Percentiles rank a stretch among this genome's conserved stretches.
phyloP scores from a whole-genome alignment of 495 filamentous ascomycete species.

The Penicillium canariense region DNA sequence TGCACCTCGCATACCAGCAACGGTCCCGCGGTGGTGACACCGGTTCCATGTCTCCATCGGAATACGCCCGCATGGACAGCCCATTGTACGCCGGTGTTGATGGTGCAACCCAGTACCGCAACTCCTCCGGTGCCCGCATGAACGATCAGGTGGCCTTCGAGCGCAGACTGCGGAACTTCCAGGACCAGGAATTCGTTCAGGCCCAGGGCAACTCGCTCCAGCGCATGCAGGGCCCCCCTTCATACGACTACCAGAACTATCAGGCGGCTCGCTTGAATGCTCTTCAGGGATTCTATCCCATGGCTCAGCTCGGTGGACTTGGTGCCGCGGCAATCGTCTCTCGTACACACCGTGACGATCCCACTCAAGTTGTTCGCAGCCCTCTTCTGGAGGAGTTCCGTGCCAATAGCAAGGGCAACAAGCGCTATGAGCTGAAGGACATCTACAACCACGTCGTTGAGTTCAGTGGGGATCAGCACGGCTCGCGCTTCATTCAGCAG shows the following conservation, averaged over 20 bases:
- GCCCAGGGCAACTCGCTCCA: constrained; percentile 34
- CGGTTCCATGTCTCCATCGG: constrained; percentile 51
- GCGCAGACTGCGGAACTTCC: constrained; percentile 46
- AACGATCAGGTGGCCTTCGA: constrained; percentile 46
- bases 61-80: constrained; percentile 56
- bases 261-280: constrained; percentile 37
- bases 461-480: constrained; percentile 93
- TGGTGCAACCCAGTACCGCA: constrained; percentile 42
- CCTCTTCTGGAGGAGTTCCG: constrained; percentile 77
- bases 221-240: constrained; percentile 38
- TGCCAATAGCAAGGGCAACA: constrained; percentile 69
- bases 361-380: constrained; percentile 64
- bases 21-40: constrained; percentile 31
- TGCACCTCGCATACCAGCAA: constrained; percentile 31
- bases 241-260: constrained; percentile 42
- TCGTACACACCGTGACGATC: constrained; percentile 61
- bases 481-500: constrained; percentile 92
- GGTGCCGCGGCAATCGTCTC: constrained; percentile 39
- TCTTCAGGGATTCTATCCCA: constrained; percentile 35
- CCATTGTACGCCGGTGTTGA: constrained; percentile 54
- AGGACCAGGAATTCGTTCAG: constrained; percentile 48
- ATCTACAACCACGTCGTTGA: constrained; percentile 89
- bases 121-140: constrained; percentile 37
- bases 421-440: constrained; percentile 84
- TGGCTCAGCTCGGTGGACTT: constrained; percentile 21